phyloP scores from a whole-genome alignment of 164 flowering plant genomes.

The Echeveria elegans region DNA sequence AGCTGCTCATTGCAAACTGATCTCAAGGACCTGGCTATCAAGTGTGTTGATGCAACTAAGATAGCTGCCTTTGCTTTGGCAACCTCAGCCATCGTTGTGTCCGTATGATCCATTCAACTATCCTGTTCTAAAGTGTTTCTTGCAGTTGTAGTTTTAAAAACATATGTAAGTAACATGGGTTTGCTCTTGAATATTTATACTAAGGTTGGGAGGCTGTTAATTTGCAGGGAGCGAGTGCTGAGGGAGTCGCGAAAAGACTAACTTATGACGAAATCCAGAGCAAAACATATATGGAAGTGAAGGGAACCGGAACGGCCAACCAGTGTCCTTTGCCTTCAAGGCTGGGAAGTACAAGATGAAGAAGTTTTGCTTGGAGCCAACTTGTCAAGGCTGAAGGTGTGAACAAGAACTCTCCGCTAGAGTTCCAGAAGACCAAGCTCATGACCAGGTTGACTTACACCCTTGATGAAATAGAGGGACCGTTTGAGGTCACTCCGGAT shows the following conservation, averaged over 20 bases:
- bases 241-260: constrained; percentile 78
- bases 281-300: constrained; percentile 94
- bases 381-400: constrained; percentile 86
- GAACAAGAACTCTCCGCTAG: constrained; percentile 75
- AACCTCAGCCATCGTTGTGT: constrained; percentile 76
- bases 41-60: constrained; percentile 69
- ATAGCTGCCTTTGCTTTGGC: constrained; percentile 89
- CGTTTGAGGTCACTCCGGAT: constrained; percentile 73
- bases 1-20: constrained; percentile 76
- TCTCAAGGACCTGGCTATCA: constrained; percentile 61
- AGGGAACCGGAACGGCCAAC: constrained; percentile 95
- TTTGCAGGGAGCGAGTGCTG: constrained; percentile 79
- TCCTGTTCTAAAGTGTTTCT: too few relatives aligned
- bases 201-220: neutral
- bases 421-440: constrained; percentile 93
- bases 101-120: constrained; percentile 35
- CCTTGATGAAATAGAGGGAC: constrained; percentile 94
- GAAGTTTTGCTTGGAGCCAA: constrained; percentile 91
- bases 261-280: constrained; percentile 95
- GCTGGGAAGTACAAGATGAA: constrained; percentile 78
- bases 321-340: constrained; percentile 89
- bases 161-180: neutral
- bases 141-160: neutral
- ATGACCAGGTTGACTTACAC: constrained; percentile 98
- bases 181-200: neutral